Conservation (phyloP, 805 yeast genomes). For the Starmerella vitae region DNA sequence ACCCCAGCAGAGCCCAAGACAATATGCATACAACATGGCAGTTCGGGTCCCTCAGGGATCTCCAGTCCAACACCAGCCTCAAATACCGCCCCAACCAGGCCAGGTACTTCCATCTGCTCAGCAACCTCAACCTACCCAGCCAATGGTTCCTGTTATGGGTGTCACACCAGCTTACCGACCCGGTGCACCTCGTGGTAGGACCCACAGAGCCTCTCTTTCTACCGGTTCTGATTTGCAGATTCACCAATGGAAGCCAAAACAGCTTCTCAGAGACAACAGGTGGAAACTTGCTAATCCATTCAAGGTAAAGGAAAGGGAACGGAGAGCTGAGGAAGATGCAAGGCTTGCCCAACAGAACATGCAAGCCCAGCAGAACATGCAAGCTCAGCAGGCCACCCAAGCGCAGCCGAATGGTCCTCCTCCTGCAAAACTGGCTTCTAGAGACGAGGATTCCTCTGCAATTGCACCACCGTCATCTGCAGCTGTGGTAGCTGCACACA, state of each 20-base stretch:
- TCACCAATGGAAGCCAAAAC: conserved; percentile 20
- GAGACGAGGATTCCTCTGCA: neutral
- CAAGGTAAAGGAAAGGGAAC: conserved; percentile 2
- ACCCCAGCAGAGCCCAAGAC: neutral
- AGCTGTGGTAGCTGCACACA: conserved; percentile 15
- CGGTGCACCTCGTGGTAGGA: neutral
- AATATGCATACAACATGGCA: neutral
- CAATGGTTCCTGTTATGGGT: conserved; percentile 3
- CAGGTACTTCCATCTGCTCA: neutral
- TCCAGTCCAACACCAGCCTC: neutral
- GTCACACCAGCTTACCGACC: conserved; percentile 3
- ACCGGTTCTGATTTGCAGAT: conserved; percentile 17
- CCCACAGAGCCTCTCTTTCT: conserved; percentile 9
- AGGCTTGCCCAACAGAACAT: neutral
- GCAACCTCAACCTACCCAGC: conserved; percentile 3
- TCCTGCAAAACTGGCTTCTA: neutral
- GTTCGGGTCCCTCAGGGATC: neutral
- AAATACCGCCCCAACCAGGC: neutral
- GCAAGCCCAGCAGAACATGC: neutral
- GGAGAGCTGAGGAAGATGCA: neutral
- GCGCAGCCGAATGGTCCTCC: neutral
- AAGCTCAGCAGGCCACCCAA: neutral
- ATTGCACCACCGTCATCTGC: conserved; percentile 1
- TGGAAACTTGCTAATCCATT: conserved; percentile 15
- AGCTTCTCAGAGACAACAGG: conserved; percentile 13